Evolutionary conservation across 257 asterid genomes (phyloP).

Genomic region (Perilla frutescens): DNA sequence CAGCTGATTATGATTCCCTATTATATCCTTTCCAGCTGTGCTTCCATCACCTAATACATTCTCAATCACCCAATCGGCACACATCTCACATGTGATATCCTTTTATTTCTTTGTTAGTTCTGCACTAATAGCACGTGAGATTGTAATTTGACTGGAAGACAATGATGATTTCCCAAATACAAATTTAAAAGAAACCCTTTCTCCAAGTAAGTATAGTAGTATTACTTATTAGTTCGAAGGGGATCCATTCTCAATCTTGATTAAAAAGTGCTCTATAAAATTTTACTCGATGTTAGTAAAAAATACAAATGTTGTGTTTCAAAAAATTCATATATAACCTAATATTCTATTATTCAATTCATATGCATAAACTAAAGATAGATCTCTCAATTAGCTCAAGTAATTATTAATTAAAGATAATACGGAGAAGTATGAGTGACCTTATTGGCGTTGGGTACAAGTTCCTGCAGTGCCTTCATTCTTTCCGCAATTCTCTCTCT

Average conservation of each 20-base stretch:
- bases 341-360: neutral
- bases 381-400: constrained; percentile 8
- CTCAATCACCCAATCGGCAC: constrained; percentile 40
- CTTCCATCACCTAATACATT: constrained; percentile 47
- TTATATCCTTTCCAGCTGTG: constrained; percentile 45
- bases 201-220: neutral
- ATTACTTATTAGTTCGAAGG: neutral
- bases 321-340: neutral
- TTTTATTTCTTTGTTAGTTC: constrained; percentile 26
- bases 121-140: constrained; percentile 41
- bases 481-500: constrained; percentile 99
- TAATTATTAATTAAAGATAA: neutral
- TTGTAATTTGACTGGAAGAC: constrained; percentile 20
- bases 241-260: constrained; percentile 7
- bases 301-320: neutral
- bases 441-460: constrained; percentile 94
- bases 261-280: neutral
- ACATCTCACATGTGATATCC: constrained; percentile 36
- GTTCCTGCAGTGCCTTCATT: constrained; percentile 94
- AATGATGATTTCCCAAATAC: neutral
- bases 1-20: constrained; percentile 48
- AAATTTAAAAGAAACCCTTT: neutral
- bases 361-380: no score
- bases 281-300: neutral
- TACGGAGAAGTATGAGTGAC: constrained; percentile 42